Percentiles rank a stretch among this genome's conserved stretches.
Conservation (phyloP, 768 basidiomycete genomes). For the Boletus pseudo-olivaceus region DNA sequence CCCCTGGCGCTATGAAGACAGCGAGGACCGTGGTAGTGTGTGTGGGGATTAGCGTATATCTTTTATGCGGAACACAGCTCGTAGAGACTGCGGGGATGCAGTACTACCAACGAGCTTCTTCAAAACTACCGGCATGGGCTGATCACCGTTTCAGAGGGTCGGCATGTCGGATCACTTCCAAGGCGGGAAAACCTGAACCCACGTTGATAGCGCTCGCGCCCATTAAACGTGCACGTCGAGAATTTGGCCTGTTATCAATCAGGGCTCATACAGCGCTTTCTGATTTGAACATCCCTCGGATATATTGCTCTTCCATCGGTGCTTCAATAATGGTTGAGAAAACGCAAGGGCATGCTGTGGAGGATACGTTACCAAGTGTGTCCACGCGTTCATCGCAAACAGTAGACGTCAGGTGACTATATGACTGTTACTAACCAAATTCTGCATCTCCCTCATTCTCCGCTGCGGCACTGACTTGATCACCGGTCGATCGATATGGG, state of each 20-base stretch:
- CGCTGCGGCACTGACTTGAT: constrained; percentile 4
- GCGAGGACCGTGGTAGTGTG: neutral
- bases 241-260: neutral
- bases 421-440: neutral
- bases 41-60: neutral
- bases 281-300: constrained; percentile 7
- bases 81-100: neutral
- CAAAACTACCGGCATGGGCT: neutral
- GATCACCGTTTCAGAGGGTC: neutral
- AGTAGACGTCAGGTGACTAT: neutral
- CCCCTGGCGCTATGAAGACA: neutral
- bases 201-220: constrained; percentile 7
- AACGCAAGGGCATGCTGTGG: neutral
- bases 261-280: neutral
- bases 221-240: constrained; percentile 7
- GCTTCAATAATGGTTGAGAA: neutral
- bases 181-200: neutral
- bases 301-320: constrained; percentile 1
- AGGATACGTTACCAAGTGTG: neutral
- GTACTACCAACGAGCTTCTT: neutral
- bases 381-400: neutral
- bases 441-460: neutral
- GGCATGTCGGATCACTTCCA: constrained; percentile 2
- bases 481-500: constrained; percentile 2
- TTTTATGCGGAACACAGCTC: neutral